Conservation (phyloP, 208 protist genomes). For the Crithidia brevicula region DNA sequence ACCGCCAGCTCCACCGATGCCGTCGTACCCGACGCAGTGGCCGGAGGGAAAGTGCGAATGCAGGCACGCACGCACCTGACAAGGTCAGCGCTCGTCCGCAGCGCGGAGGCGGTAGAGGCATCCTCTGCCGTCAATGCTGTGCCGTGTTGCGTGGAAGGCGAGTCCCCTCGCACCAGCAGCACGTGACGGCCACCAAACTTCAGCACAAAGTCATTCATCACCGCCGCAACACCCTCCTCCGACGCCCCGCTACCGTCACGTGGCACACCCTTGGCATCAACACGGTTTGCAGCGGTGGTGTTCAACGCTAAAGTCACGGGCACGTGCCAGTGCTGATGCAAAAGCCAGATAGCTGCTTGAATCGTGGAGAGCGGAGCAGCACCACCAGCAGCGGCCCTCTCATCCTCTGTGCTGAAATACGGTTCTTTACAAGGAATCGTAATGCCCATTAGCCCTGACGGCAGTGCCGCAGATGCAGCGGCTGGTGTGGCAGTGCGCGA, state of each 20-base stretch:
- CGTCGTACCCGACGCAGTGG: not conserved
- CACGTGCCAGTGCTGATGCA: constrained; percentile 13
- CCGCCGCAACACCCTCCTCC: constrained; percentile 3
- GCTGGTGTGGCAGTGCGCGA: not conserved
- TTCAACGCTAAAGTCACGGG: constrained; percentile 37
- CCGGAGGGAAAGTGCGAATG: not conserved
- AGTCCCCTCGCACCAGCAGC: constrained; percentile 43
- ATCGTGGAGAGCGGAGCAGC: constrained; percentile 18
- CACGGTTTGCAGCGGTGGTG: constrained; percentile 27
- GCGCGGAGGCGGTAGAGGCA: not conserved
- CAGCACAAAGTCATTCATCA: constrained; percentile 11
- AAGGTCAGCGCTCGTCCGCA: constrained; percentile 27
- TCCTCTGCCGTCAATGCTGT: not conserved
- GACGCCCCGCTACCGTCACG: not conserved
- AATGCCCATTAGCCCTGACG: constrained; percentile 2
- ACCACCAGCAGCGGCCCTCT: not conserved
- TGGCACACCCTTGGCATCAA: not conserved
- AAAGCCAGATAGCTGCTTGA: constrained; percentile 18
- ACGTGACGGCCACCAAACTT: constrained; percentile 20
- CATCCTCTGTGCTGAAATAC: constrained; percentile 36
- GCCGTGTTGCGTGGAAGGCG: constrained; percentile 7
- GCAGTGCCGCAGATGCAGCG: not conserved
- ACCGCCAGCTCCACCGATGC: constrained; percentile 16
- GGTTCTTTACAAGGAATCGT: constrained; percentile 37
- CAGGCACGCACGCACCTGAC: constrained; percentile 11